Evolutionary conservation across 257 asterid genomes (phyloP).

Genomic region (Eustoma russellianum): DNA sequence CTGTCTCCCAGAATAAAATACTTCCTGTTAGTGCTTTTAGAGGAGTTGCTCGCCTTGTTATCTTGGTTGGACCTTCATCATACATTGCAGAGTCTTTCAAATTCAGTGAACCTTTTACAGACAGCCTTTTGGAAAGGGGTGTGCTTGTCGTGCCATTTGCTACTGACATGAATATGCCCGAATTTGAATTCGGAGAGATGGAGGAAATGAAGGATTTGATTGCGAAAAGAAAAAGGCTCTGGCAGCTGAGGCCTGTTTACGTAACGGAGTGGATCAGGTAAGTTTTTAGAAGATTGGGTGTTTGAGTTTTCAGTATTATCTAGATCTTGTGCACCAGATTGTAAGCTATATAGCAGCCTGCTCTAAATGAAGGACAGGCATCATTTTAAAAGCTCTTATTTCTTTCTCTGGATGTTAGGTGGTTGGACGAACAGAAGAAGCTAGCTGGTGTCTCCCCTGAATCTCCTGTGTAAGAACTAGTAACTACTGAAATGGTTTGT

Average conservation of each 20-base stretch:
- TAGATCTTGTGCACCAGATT: not conserved
- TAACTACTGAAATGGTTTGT: not conserved
- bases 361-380: not conserved
- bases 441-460: conserved; percentile 73
- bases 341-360: not conserved
- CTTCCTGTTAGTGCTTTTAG: conserved; percentile 68
- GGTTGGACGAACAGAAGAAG: conserved; percentile 90
- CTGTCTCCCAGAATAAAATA: conserved; percentile 55
- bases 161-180: conserved; percentile 50
- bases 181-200: conserved; percentile 49
- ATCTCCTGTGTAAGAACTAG: conserved; percentile 81
- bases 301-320: conserved; percentile 3
- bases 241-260: conserved; percentile 81
- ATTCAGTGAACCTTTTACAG: conserved; percentile 61
- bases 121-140: conserved; percentile 64
- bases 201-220: conserved; percentile 47
- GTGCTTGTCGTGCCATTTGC: conserved; percentile 83
- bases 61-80: conserved; percentile 71
- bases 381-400: not conserved
- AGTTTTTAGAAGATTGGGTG: conserved; percentile 20
- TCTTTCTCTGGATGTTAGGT: conserved; percentile 36
- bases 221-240: conserved; percentile 59
- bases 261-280: conserved; percentile 66
- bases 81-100: conserved; percentile 64
- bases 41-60: conserved; percentile 89